Conservation (phyloP, 352 stramenopile species). For the Phytophthora rubi region DNA sequence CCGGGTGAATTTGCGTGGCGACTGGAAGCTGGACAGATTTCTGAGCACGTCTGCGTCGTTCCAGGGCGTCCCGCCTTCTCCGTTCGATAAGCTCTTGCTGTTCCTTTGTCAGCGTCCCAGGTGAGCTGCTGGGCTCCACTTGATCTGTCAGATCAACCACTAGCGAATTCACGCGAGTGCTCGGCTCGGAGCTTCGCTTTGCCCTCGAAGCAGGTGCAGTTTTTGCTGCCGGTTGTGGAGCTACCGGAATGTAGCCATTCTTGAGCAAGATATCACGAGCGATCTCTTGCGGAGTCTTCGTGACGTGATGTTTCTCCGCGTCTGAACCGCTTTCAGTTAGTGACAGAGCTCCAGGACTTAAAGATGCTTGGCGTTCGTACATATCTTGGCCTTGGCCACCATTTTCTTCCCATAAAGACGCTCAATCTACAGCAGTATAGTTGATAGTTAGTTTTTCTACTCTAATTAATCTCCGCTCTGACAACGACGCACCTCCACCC, state of each 20-base stretch:
- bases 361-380: constrained; percentile 29
- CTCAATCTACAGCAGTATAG: constrained; percentile 54
- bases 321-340: constrained; percentile 38
- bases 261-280: constrained; percentile 66
- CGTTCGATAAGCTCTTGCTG: constrained; percentile 64
- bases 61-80: constrained; percentile 59
- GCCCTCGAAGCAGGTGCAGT: not conserved
- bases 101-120: constrained; percentile 56
- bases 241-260: constrained; percentile 55
- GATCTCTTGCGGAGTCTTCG: constrained; percentile 68
- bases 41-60: constrained; percentile 47
- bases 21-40: constrained; percentile 6
- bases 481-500: constrained; percentile 49
- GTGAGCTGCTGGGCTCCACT: constrained; percentile 19
- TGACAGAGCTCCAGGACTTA: not conserved
- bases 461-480: not conserved
- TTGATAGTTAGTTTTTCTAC: not conserved
- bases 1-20: constrained; percentile 10
- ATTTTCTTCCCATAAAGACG: constrained; percentile 75
- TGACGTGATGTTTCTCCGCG: constrained; percentile 49
- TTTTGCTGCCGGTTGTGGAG: constrained; percentile 2
- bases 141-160: constrained; percentile 5
- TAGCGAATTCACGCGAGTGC: not conserved
- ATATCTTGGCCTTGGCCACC: constrained; percentile 65
- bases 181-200: not conserved